Evolutionary conservation across 139 green algal species (phyloP), one percentile per base, ranked within the genome.

Genomic region (Chlorella sp.): DNA sequence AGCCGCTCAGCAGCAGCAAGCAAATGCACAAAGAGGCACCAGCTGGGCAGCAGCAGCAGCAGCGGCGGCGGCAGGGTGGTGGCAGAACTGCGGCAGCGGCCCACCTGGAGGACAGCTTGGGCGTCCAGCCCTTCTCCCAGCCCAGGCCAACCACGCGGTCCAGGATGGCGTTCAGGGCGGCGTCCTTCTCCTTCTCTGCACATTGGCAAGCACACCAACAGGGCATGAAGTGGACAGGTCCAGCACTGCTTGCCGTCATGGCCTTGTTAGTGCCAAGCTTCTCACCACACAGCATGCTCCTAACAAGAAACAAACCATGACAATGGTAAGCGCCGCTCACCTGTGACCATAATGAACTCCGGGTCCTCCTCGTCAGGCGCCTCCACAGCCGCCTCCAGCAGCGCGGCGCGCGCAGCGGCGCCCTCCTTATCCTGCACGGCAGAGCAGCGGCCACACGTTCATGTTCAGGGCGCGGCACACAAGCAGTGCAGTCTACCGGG

Each of bases 131-230:
- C 71, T 86, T 82, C 32, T 87, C 80, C 65, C 69, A 78, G 13
- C 78, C 86, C 69, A 92, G 74, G 26, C 92, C 94, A 34, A 97
- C 88, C 16, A 89, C 87, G 62, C 86, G 85, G 47, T 96, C 94
- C 81, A 98, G 87, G 74, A 98, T 87, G 36, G 90, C 89, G 15
- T 71, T 79, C 79, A 97, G 84, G 25, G 87, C 80, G 15, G 83
- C 78, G 75, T 96, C 94, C 63, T 91, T 85, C 76, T 97, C 94
- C 6, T 73, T 71, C 70, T 94, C 92, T 62, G 74, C 83, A 62
- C n/a, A n/a, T n/a, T n/a, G n/a, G n/a, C n/a, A n/a, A n/a, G n/a
- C n/a, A n/a, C n/a, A n/a, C n/a, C n/a, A n/a, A n/a, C n/a, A n/a
- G n/a, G n/a, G n/a, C n/a, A n/a, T n/a, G n/a, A n/a, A n/a, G n/a